Percentiles rank a stretch among this genome's conserved stretches.
phyloP scores from a whole-genome alignment of 148 eudicot genomes.

The Nepenthes gracilis region DNA sequence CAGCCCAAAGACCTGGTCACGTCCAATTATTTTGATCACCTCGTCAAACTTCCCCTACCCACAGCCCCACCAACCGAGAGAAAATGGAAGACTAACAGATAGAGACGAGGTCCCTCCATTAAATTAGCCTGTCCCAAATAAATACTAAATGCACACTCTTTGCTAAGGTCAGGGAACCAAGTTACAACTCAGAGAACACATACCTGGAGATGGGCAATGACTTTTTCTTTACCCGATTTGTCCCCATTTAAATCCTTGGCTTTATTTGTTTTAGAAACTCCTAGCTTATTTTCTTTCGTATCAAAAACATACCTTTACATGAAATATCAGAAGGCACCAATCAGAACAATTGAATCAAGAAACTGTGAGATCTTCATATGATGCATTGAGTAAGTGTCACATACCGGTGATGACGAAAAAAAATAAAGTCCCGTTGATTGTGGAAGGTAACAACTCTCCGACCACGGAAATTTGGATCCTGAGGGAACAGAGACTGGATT shows the following conservation, averaged over 20 bases:
- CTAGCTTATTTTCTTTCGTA: slow-evolving; percentile 50
- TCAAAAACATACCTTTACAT: slow-evolving; percentile 71
- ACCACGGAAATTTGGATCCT: slow-evolving; percentile 84
- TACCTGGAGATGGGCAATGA: slow-evolving; percentile 82
- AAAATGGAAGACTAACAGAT: too few species aligned
- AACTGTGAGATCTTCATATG: background rate
- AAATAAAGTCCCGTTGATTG: slow-evolving; percentile 90
- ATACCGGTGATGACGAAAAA: slow-evolving; percentile 97
- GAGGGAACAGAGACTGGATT: slow-evolving; percentile 87
- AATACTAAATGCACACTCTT: too few species aligned
- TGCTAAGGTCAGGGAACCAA: background rate
- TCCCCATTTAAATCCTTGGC: slow-evolving; percentile 26
- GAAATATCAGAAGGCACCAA: slow-evolving; percentile 3
- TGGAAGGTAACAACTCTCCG: slow-evolving; percentile 95
- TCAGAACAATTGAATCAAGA: slow-evolving; percentile 7
- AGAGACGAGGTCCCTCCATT: too few species aligned
- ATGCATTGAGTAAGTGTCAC: slow-evolving; percentile 1
- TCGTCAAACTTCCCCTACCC: too few species aligned
- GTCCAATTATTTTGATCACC: too few species aligned
- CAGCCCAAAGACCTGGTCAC: too few species aligned
- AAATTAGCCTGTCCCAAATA: too few species aligned
- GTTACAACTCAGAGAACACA: slow-evolving; percentile 9
- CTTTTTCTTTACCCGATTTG: slow-evolving; percentile 29
- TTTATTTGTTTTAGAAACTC: slow-evolving; percentile 31
- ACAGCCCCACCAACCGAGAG: too few species aligned